A percentile compares a stretch with the other conserved stretches of the same genome.
These are phyloP conservation scores for Marsdenia floribunda DNA, from an alignment of 257 asterid genomes.

Conservation along the genomic window DNA sequence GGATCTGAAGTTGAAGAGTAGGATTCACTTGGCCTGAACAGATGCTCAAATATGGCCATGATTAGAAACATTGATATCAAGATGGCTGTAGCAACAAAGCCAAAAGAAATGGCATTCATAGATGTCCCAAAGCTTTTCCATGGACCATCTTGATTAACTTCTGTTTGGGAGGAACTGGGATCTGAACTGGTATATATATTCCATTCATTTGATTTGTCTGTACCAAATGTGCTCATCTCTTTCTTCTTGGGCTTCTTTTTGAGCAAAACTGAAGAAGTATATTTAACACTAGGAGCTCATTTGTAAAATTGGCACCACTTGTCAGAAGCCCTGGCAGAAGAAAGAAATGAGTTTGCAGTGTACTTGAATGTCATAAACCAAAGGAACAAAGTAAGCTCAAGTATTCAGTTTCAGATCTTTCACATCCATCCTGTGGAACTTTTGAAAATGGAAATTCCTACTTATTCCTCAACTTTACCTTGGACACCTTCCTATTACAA, in stretches of 20 bases:
- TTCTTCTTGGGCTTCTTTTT: background rate
- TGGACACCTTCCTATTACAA: background rate
- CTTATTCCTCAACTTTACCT: background rate
- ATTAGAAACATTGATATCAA: conserved; percentile 75
- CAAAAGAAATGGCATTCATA: conserved; percentile 77
- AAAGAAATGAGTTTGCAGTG: background rate
- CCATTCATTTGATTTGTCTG: conserved; percentile 56
- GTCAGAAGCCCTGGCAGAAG: conserved; percentile 2
- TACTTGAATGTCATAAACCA: background rate
- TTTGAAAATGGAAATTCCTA: background rate
- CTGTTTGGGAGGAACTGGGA: conserved; percentile 43
- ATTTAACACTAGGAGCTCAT: conserved; percentile 4
- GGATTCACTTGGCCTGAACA: conserved; percentile 37
- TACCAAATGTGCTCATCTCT: conserved; percentile 44
- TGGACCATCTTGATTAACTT: conserved; percentile 33
- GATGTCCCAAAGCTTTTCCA: conserved; percentile 70
- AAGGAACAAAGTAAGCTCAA: background rate
- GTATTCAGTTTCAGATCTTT: background rate
- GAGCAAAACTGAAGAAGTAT: background rate
- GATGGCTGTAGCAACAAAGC: conserved; percentile 83
- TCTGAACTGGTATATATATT: conserved; percentile 36
- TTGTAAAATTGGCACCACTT: background rate
- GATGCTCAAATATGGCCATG: conserved; percentile 86
- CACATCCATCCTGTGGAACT: background rate
- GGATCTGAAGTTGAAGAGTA: conserved; percentile 30